phyloP scores from a whole-genome alignment of 225 moss, liverwort and hornwort species.

The Polytrichum commune region DNA sequence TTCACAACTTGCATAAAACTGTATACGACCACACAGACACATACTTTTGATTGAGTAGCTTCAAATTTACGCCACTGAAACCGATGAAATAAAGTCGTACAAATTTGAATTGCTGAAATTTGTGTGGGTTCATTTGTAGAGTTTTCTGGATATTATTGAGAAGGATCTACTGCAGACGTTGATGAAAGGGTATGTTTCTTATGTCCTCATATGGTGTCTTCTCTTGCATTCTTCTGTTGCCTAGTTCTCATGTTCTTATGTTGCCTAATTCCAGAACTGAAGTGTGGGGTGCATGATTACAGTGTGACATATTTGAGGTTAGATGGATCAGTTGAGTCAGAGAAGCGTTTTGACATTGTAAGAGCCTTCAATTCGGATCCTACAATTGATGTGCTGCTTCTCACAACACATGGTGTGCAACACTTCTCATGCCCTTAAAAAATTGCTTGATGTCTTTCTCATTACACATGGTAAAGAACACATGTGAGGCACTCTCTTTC shows the following conservation, averaged over 20 bases:
- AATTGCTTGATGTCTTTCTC: conserved; percentile 22
- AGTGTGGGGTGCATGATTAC: conserved; percentile 11
- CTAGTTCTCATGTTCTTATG: neutral
- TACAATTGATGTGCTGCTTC: conserved; percentile 89
- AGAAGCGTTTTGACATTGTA: conserved; percentile 90
- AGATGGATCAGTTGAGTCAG: conserved; percentile 90
- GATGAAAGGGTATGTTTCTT: conserved; percentile 74
- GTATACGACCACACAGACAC: no score
- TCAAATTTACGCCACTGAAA: no score
- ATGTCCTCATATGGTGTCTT: neutral
- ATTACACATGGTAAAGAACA: conserved; percentile 70
- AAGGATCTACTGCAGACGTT: conserved; percentile 81
- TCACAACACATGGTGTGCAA: conserved; percentile 79
- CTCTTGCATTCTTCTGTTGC: neutral
- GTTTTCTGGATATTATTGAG: conserved; percentile 87
- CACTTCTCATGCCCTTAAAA: no score
- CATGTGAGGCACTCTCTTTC: no score
- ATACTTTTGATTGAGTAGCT: no score
- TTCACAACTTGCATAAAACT: no score
- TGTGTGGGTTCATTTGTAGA: conserved; percentile 40
- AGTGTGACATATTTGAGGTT: conserved; percentile 85
- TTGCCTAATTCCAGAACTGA: conserved; percentile 6
- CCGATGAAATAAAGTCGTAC: neutral
- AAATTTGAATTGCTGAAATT: neutral
- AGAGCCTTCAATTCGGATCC: conserved; percentile 94